Base-by-base conservation (phyloP, 306 rosid species). In the Prunus mongolica region DNA sequence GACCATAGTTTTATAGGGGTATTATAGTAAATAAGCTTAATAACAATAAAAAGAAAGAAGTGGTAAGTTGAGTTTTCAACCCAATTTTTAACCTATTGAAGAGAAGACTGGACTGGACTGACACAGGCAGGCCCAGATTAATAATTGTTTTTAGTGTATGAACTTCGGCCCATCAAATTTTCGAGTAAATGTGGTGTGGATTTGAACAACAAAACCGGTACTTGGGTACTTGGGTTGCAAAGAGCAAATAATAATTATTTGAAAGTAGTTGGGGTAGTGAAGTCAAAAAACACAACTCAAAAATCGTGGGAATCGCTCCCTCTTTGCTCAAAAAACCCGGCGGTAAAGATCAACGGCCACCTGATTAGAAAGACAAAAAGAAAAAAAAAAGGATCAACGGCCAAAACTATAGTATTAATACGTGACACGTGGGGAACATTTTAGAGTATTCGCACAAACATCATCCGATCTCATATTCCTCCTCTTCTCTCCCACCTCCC, bases 301-400 rank as follows among this genome's bases (percentile, higher is more conserved):
- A n/a, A 73, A 10, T 47, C 77, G 69, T 61, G 77, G 16, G 77
- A 73, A 61, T 73, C 77, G 77, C n/a, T 46, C 77, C 46, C 56
- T 54, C 52, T 73, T 10, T 47, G 16, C 25, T 32, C 69, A 65
- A 9, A 2, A 18, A 65, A 34, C 69, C 3, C 25, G 69, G 49
- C 50, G 18, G 15, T 19, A 2, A 34, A 3, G 25, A 65, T 65
- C 69, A 38, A 3, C 69, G 69, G 44, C 14, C 69, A 65, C 6
- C 34, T 19, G 15, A 32, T 28, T 14, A 30, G 14, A 28, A 34
- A 34, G 41, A 6, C 8, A 6, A 34, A 34, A 34, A 6, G 2
- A 34, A 10, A 18, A 3, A 14, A 30, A 30, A 8, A 16, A 30
- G 8, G 67, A 63, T 63, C 67, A 1, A 63, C 54, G 22, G 34